Base-by-base conservation (phyloP, 1,284 basidiomycete genomes). In the Cryptococcus sp. region DNA sequence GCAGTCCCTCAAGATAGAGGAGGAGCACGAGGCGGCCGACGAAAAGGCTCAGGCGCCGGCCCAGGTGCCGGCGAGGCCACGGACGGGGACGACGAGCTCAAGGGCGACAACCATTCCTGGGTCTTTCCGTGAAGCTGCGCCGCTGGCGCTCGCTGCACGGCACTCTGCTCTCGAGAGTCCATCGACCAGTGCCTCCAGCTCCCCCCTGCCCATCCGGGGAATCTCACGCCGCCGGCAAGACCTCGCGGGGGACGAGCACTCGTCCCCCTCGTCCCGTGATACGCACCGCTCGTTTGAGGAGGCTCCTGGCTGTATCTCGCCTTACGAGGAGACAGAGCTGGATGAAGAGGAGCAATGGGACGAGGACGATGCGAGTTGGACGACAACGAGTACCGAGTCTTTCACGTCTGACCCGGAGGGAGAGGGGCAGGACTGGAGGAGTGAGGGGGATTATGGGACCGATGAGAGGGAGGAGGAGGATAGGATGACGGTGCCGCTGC, bases 401-500 rank as follows among this genome's bases (percentile, higher is more conserved):
- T 36, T 57, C 13, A 52, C 46, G 1, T 54, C 50, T 9, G 60
- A 64, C 35, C 53, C 55, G n/a, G 66, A 65, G 23, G 60, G 50
- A 36, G 53, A 55, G 1, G 54, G 37, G 7, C n/a, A 42, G 43
- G 45, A 52, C 18, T 56, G 60, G 53, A 36, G 46, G 15, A 51
- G 44, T 16, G 57, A 59, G 16, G 50, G 43, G 24, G 52, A 58
- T 20, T 56, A 55, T 44, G 47, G 38, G 38, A 50, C 50, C 35
- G 59, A 53, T 18, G 67, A 68, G 12, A 65, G 68, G 20, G 58
- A 58, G 11, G 67, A 63, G 36, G 65, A 68, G 48, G 69, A 72
- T 24, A 77, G 89, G 47, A 89, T 90, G n/a, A 90, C 92, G 53
- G 93, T 99, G 46, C 95, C 95, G 38, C 80, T 99, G 5, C 87